Conservation (phyloP, 495 filamentous ascomycete species). For the Daldinia loculata region DNA sequence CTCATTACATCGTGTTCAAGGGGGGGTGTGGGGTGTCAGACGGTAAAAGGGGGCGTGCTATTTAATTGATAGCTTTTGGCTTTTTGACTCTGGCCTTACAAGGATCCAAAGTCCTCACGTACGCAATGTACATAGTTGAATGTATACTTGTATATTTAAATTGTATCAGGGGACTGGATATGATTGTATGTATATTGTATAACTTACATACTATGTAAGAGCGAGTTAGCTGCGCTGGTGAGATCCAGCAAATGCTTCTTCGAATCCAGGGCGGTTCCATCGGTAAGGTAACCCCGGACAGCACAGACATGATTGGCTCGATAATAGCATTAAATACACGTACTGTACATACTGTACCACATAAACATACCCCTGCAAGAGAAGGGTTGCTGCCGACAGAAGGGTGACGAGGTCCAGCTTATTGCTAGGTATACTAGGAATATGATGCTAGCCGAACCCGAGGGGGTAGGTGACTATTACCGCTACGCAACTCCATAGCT, state of each 20-base stretch:
- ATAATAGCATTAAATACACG: constrained; percentile 31
- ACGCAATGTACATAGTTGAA: neutral
- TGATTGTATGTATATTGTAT: neutral
- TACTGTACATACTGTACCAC: constrained; percentile 26
- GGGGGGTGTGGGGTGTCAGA: constrained; percentile 24
- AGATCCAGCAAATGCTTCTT: constrained; percentile 45
- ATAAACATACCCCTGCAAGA: constrained; percentile 23
- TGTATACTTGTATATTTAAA: neutral
- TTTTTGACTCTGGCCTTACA: constrained; percentile 9
- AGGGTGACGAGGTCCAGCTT: constrained; percentile 10
- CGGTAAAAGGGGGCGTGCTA: constrained; percentile 32
- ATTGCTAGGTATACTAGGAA: constrained; percentile 5
- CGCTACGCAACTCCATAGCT: constrained; percentile 30
- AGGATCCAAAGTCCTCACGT: constrained; percentile 3
- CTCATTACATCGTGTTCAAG: constrained; percentile 22
- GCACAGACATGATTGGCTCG: constrained; percentile 36
- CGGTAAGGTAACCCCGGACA: constrained; percentile 46
- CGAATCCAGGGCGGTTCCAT: constrained; percentile 49
- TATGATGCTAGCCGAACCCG: constrained; percentile 29
- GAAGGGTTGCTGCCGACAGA: constrained; percentile 32
- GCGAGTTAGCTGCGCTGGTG: constrained; percentile 44
- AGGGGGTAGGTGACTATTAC: constrained; percentile 31
- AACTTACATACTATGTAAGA: constrained; percentile 11
- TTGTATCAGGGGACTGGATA: neutral
- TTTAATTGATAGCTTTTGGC: constrained; percentile 35